Evolutionary conservation across 2,329 filamentous ascomycete species (phyloP).

Genomic region (Endoconidiophora polonica): DNA sequence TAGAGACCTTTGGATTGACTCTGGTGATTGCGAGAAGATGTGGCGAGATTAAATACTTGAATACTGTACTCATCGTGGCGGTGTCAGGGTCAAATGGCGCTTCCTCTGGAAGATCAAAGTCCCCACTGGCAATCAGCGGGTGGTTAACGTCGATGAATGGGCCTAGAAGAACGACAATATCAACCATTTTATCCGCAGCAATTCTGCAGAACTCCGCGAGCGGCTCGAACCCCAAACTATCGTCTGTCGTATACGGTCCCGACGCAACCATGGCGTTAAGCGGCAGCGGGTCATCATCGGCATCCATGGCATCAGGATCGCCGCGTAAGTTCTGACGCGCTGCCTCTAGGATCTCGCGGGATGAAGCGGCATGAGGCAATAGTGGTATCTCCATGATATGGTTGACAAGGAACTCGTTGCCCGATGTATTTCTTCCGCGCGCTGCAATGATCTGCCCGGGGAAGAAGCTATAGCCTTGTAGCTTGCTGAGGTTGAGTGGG

Average conservation of each 20-base stretch:
- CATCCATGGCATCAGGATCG: conserved; percentile 44
- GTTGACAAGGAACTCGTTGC: conserved; percentile 63
- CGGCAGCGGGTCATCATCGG: conserved; percentile 33
- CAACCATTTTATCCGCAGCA: conserved; percentile 57
- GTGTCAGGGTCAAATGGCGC: conserved; percentile 55
- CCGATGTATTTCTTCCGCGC: conserved; percentile 71
- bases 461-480: conserved; percentile 67
- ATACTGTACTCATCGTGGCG: conserved; percentile 65
- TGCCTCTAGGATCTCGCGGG: conserved; percentile 44
- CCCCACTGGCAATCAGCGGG: conserved; percentile 64
- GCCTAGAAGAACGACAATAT: conserved; percentile 63
- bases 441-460: conserved; percentile 87
- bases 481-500: conserved; percentile 55
- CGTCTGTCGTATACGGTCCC: conserved; percentile 83
- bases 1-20: conserved; percentile 58
- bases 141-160: conserved; percentile 90
- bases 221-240: conserved; percentile 80
- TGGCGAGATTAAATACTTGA: conserved; percentile 62
- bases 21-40: conserved; percentile 54
- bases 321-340: conserved; percentile 54
- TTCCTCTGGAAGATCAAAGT: conserved; percentile 59
- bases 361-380: conserved; percentile 57
- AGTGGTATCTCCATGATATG: conserved; percentile 62
- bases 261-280: conserved; percentile 63
- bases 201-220: conserved; percentile 65